Conservation (phyloP, 495 filamentous ascomycete species). For the Talaromyces stipitatus region DNA sequence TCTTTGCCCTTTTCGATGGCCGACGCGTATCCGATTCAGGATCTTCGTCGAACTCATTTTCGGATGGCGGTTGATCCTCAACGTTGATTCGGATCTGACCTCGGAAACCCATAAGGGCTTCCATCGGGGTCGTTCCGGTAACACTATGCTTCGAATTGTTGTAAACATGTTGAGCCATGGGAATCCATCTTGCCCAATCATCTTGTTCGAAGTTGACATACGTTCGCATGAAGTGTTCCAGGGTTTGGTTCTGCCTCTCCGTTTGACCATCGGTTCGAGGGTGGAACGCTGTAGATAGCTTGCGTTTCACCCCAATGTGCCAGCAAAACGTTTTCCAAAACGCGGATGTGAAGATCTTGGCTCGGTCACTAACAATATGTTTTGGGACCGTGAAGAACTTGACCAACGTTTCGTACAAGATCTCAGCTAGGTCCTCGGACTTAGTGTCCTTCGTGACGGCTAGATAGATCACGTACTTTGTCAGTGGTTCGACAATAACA, state of each 20-base stretch:
- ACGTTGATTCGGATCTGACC: not conserved
- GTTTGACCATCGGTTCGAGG: constrained; percentile 8
- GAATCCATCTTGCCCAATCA: constrained; percentile 12
- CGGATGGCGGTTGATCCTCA: not conserved
- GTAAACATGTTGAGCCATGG: constrained; percentile 8
- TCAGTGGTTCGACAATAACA: constrained; percentile 11
- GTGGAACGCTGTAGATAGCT: too few relatives aligned
- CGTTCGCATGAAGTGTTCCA: constrained; percentile 13
- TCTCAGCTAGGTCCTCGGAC: not conserved
- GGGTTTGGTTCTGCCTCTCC: constrained; percentile 9
- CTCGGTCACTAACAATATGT: not conserved
- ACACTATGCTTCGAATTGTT: not conserved
- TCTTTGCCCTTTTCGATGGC: too few relatives aligned
- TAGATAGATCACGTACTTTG: constrained; percentile 9
- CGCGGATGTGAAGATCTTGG: constrained; percentile 4
- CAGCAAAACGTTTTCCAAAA: constrained; percentile 9
- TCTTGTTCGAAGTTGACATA: constrained; percentile 15
- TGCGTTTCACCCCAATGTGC: too few relatives aligned
- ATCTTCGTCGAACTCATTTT: not conserved
- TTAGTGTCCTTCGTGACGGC: constrained; percentile 1
- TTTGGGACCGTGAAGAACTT: not conserved
- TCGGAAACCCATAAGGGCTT: not conserved
- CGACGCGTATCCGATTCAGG: too few relatives aligned
- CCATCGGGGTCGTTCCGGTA: not conserved
- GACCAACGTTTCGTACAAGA: constrained; percentile 5